Evolutionary conservation across 345 rosid species (phyloP).

Genomic region (Mallotus nudiflorus): DNA sequence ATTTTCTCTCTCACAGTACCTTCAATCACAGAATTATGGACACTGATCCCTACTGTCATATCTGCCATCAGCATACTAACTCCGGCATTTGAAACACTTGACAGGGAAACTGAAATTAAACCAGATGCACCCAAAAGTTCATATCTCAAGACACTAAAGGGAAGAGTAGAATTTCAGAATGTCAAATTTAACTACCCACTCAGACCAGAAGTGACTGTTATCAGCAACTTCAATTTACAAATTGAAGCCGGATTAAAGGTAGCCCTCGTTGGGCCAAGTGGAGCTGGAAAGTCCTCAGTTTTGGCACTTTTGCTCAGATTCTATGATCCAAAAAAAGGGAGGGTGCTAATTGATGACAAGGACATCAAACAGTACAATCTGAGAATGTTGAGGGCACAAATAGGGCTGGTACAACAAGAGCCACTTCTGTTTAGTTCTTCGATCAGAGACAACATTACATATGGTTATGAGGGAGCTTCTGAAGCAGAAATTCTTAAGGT

Average conservation of each 20-base stretch:
- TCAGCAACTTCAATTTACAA: conserved; percentile 45
- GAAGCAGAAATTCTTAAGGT: conserved; percentile 53
- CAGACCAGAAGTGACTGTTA: conserved; percentile 54
- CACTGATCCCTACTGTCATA: conserved; percentile 52
- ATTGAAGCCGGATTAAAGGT: conserved; percentile 50
- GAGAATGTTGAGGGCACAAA: conserved; percentile 43
- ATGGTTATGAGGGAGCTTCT: conserved; percentile 43
- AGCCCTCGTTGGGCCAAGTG: conserved; percentile 64
- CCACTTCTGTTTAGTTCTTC: conserved; percentile 56
- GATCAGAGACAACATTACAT: conserved; percentile 47
- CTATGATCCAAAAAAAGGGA: conserved; percentile 45
- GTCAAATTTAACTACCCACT: conserved; percentile 55
- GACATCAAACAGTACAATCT: conserved; percentile 43
- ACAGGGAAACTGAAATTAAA: conserved; percentile 50
- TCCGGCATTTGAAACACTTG: conserved; percentile 57
- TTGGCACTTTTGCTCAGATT: conserved; percentile 55
- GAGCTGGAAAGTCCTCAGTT: conserved; percentile 65
- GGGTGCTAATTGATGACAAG: conserved; percentile 41
- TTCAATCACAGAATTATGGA: conserved; percentile 73
- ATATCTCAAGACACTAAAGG: conserved; percentile 26
- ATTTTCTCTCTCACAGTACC: conserved; percentile 72
- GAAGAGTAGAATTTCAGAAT: conserved; percentile 44
- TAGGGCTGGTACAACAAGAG: conserved; percentile 60
- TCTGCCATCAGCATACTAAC: conserved; percentile 51
- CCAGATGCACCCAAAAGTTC: conserved; percentile 38